phyloP scores from a whole-genome alignment of 768 basidiomycete genomes.

The Auricularia sp. region DNA sequence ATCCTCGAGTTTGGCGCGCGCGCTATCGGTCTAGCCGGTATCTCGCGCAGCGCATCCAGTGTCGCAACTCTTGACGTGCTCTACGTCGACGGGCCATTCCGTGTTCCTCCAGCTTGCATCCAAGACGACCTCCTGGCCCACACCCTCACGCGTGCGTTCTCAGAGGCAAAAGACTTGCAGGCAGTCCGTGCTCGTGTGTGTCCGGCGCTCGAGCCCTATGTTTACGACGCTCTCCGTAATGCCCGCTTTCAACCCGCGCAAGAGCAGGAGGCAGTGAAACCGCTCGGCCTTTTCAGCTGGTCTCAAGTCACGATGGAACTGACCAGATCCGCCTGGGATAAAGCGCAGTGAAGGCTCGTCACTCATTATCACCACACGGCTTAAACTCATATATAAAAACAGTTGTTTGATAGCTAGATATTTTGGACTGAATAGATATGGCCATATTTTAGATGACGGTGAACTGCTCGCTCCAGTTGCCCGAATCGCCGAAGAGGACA shows the following conservation, averaged over 20 bases:
- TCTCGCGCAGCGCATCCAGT: conserved; percentile 34
- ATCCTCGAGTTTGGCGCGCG: conserved; percentile 48
- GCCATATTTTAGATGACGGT: too few species aligned
- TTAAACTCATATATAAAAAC: too few species aligned
- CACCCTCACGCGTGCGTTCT: conserved; percentile 50
- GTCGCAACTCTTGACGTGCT: conserved; percentile 67
- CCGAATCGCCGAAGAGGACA: too few species aligned
- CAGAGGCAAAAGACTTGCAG: conserved; percentile 29
- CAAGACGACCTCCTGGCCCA: conserved; percentile 59
- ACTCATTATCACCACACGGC: too few species aligned
- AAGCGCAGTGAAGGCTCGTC: too few species aligned
- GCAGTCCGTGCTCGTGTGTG: conserved; percentile 11
- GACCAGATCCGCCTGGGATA: background rate
- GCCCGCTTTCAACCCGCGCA: conserved; percentile 39
- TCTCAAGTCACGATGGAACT: conserved; percentile 5
- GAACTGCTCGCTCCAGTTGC: too few species aligned
- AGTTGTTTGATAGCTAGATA: too few species aligned
- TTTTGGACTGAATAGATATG: too few species aligned
- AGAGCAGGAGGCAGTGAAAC: conserved; percentile 34
- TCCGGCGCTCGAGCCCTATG: conserved; percentile 33
- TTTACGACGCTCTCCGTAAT: conserved; percentile 32
- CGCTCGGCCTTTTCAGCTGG: conserved; percentile 16
- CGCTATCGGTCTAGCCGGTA: conserved; percentile 58
- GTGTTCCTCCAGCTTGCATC: conserved; percentile 31
- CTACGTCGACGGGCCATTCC: conserved; percentile 57